Conservation (phyloP, 2,329 filamentous ascomycete genomes). For the Penicillium griseofulvum region DNA sequence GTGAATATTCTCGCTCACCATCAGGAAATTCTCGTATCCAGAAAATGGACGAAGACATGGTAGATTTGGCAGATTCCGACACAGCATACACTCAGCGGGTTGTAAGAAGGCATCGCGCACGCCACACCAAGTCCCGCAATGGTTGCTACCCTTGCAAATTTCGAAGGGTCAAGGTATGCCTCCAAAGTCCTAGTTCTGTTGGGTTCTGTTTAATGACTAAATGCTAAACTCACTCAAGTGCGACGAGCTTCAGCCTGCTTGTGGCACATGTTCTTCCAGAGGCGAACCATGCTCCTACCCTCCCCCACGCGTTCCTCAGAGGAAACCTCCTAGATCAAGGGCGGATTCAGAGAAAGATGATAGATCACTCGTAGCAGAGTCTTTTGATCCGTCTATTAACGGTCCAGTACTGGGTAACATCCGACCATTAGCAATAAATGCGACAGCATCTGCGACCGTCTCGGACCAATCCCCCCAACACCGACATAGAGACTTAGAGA, state of each 20-base stretch:
- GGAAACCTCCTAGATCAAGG: not conserved
- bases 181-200: not conserved
- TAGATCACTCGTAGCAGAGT: not conserved
- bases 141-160: not conserved
- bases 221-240: not conserved
- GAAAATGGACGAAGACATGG: not conserved
- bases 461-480: not conserved
- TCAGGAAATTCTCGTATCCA: not conserved
- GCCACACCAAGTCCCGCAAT: constrained; percentile 1
- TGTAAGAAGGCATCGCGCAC: not conserved
- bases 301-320: not conserved
- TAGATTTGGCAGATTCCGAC: not conserved
- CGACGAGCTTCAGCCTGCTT: not conserved
- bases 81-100: not conserved
- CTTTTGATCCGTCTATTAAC: not conserved
- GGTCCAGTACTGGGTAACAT: not conserved
- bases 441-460: not conserved
- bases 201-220: not conserved
- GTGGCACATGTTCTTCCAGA: not conserved
- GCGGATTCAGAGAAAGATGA: not conserved
- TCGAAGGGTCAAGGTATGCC: not conserved
- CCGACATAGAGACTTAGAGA: not conserved
- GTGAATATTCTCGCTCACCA: not conserved
- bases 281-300: not conserved
- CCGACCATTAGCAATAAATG: not conserved